These are phyloP conservation scores for Boletus sp. DNA, from an alignment of 768 basidiomycete species.

Conservation along the genomic window DNA sequence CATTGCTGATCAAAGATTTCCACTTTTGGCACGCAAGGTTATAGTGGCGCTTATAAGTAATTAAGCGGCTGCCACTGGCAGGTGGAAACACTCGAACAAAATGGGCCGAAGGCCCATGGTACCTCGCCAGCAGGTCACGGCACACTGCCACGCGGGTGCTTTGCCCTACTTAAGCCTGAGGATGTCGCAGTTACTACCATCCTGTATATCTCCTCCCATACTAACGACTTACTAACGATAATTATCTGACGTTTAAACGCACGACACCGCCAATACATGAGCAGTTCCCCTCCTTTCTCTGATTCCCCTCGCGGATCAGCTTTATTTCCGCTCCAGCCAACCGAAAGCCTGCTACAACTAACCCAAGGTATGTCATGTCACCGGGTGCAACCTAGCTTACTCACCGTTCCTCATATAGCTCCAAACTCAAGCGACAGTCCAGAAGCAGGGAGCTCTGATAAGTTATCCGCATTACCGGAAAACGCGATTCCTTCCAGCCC, in stretches of 20 bases:
- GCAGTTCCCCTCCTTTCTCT: slow-evolving; percentile 8
- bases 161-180: slow-evolving; percentile 22
- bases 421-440: slow-evolving; percentile 17
- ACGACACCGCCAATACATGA: slow-evolving; percentile 19
- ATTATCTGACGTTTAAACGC: slow-evolving; percentile 3
- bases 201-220: not conserved
- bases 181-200: not conserved
- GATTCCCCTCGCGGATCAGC: slow-evolving; percentile 20
- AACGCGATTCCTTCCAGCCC: slow-evolving; percentile 35
- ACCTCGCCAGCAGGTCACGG: slow-evolving; percentile 17
- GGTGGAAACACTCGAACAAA: not conserved
- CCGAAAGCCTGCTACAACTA: not conserved
- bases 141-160: slow-evolving; percentile 10
- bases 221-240: slow-evolving; percentile 14
- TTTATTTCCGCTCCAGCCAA: slow-evolving; percentile 4
- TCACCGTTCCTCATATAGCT: slow-evolving; percentile 5
- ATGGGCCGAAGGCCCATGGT: not conserved
- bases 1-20: slow-evolving; percentile 19
- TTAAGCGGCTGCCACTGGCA: no score
- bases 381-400: not conserved
- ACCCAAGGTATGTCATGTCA: slow-evolving; percentile 11
- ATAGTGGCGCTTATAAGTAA: not conserved
- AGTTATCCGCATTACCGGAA: slow-evolving; percentile 39
- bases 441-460: slow-evolving; percentile 44
- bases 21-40: slow-evolving; percentile 22